Evolutionary conservation across 169 alveolate species (phyloP).

Genomic region (Cryptosporidium baileyi): DNA sequence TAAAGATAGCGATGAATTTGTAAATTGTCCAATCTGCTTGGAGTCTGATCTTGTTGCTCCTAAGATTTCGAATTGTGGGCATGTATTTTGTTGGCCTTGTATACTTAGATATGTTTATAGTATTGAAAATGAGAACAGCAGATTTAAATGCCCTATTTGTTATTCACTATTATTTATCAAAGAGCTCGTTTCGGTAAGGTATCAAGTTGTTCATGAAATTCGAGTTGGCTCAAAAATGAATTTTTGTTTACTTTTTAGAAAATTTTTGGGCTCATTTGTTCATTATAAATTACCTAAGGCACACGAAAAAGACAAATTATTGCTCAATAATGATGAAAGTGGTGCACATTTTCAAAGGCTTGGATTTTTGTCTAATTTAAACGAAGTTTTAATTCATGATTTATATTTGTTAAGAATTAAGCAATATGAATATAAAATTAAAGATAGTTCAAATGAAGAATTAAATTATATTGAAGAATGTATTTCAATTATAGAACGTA

Average conservation of each 20-base stretch:
- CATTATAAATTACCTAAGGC: background rate
- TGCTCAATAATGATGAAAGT: background rate
- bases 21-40: slow-evolving; percentile 52
- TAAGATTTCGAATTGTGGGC: slow-evolving; percentile 62
- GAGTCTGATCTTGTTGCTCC: slow-evolving; percentile 53
- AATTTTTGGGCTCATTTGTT: slow-evolving; percentile 1
- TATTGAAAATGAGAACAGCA: background rate
- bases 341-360: slow-evolving; percentile 63
- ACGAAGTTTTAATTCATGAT: background rate
- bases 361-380: background rate
- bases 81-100: slow-evolving; percentile 69
- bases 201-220: slow-evolving; percentile 2
- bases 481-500: slow-evolving; percentile 7
- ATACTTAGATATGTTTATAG: slow-evolving; percentile 12
- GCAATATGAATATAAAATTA: background rate
- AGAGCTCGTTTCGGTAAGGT: slow-evolving; percentile 58
- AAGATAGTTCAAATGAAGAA: background rate
- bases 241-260: slow-evolving; percentile 39
- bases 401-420: slow-evolving; percentile 40
- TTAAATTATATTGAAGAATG: slow-evolving; percentile 42
- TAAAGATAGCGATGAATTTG: slow-evolving; percentile 46
- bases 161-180: slow-evolving; percentile 14
- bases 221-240: slow-evolving; percentile 8
- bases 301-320: background rate
- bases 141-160: slow-evolving; percentile 54